phyloP scores from a whole-genome alignment of 2,329 filamentous ascomycete genomes.

The Beauveria asiatica region DNA sequence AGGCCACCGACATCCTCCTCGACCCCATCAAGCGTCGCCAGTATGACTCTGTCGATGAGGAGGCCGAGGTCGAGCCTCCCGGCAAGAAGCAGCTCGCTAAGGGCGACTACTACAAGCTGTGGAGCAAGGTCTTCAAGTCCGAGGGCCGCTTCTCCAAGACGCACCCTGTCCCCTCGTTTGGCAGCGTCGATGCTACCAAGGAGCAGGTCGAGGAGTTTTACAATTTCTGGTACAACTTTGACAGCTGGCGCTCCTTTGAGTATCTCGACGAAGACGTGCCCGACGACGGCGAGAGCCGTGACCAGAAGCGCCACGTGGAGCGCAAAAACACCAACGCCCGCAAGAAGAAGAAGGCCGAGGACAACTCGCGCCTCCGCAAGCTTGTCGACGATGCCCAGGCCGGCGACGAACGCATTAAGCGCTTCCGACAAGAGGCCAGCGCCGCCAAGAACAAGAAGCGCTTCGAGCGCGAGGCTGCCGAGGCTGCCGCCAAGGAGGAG shows the following conservation, averaged over 20 bases:
- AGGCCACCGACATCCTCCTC: slow-evolving; percentile 85
- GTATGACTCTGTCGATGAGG: slow-evolving; percentile 94
- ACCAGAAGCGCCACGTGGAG: slow-evolving; percentile 97
- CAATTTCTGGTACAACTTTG: slow-evolving; percentile 99
- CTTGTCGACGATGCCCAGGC: slow-evolving; percentile 80
- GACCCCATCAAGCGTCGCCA: slow-evolving; percentile 90
- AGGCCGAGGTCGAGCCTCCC: slow-evolving; percentile 84
- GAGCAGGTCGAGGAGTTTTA: slow-evolving; percentile 93
- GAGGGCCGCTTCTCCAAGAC: slow-evolving; percentile 88
- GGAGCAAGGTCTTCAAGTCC: slow-evolving; percentile 81
- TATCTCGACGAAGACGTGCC: slow-evolving; percentile 98
- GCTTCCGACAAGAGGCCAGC: slow-evolving; percentile 85
- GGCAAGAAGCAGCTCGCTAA: slow-evolving; percentile 83
- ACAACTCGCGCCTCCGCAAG: slow-evolving; percentile 82
- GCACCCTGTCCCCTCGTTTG: slow-evolving; percentile 81
- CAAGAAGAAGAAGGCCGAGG: slow-evolving; percentile 99
- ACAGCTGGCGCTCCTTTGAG: slow-evolving; percentile 95
- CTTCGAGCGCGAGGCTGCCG: slow-evolving; percentile 81
- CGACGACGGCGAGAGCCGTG: slow-evolving; percentile 96
- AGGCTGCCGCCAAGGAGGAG: slow-evolving; percentile 79
- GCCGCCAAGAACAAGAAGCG: slow-evolving; percentile 95
- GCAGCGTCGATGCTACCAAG: slow-evolving; percentile 73
- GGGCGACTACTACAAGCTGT: slow-evolving; percentile 91
- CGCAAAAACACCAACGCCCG: slow-evolving; percentile 96
- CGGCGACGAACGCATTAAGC: slow-evolving; percentile 92